Evolutionary conservation across 108 stramenopile genomes (phyloP), one percentile per base, ranked within the genome.

Genomic region (Cyclotella cryptica): DNA sequence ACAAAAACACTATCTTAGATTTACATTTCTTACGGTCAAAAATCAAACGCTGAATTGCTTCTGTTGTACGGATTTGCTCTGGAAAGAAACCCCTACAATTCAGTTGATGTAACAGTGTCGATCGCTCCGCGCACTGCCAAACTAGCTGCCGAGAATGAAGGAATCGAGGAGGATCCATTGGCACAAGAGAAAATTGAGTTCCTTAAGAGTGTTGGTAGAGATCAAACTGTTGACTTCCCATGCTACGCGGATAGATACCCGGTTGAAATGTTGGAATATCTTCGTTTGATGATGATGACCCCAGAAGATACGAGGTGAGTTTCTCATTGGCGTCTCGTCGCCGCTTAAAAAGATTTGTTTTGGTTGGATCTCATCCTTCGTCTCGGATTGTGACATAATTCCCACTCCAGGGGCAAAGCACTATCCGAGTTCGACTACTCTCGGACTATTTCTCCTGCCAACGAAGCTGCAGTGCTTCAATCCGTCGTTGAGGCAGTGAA

Each of bases 61-160:
- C 83, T 98, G 15, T 83, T 98, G 0, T 98, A 98, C 72, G 97
- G 98, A 44, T 98, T 98, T 78, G 95, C 96, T 10, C 86, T 97
- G 0, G 98, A 98, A 74, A 85, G 98, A 27, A 97, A 98, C 64
- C 98, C 98, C 0, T 98, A 90, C 93, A 97, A 98, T 71, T 94
- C 94, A 8, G 98, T 97, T 15, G 97, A 97, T 74, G 91, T 98
- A 35, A 96, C 93, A 12, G 93, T 98, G 9, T 87, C 89, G 12
- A 92, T 96, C 63, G 84, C 86, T 14, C 90, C 94, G 3, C 88
- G 88, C 5, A 93, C 89, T 11, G 84, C 90, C 63, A 86, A 89
- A 30, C 55, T 89, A 51, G 85, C 83, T 22, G 81, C 69, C 29
- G 69, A 62, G 13, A 80, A 79, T 42, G 69, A 73, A 45, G 75